phyloP scores from a whole-genome alignment of 2,329 filamentous ascomycete species.

The Bipolaris gigantea region DNA sequence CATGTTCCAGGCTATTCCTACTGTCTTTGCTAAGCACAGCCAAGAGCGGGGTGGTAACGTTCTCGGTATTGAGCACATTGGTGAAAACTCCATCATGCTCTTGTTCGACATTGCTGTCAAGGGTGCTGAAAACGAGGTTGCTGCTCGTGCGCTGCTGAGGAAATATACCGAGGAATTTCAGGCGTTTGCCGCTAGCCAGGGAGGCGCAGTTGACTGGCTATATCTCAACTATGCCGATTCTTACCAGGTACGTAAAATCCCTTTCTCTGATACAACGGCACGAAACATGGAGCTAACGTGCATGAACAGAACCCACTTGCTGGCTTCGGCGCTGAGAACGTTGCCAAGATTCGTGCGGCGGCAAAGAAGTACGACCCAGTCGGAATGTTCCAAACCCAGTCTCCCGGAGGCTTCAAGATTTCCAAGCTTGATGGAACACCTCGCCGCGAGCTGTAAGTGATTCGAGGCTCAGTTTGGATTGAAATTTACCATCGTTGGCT shows the following conservation, averaged over 20 bases:
- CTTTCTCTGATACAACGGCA: not conserved
- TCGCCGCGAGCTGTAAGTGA: not conserved
- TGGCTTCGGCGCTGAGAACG: constrained; percentile 47
- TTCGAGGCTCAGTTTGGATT: not conserved
- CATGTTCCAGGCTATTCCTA: constrained; percentile 29
- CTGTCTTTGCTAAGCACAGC: constrained; percentile 21
- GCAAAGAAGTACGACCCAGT: constrained; percentile 46
- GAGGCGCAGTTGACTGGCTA: constrained; percentile 19
- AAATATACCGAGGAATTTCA: constrained; percentile 18
- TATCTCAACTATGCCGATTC: constrained; percentile 44
- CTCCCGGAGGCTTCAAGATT: constrained; percentile 51
- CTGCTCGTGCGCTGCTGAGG: constrained; percentile 13
- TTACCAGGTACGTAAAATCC: constrained; percentile 21
- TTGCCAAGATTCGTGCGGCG: constrained; percentile 37
- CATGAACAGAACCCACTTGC: constrained; percentile 43
- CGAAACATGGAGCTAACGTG: not conserved
- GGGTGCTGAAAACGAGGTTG: constrained; percentile 15
- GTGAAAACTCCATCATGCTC: constrained; percentile 26
- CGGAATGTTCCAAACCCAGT: constrained; percentile 45
- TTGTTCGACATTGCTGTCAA: constrained; percentile 25
- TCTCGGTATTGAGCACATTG: constrained; percentile 25
- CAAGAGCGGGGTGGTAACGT: constrained; percentile 31
- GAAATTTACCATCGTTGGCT: too few relatives aligned
- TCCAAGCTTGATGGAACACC: constrained; percentile 12
- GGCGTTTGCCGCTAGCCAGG: constrained; percentile 13